Percentiles rank a stretch among this genome's conserved stretches.
Conservation (phyloP, 257 asterid species). For the Voacanga thouarsii region DNA sequence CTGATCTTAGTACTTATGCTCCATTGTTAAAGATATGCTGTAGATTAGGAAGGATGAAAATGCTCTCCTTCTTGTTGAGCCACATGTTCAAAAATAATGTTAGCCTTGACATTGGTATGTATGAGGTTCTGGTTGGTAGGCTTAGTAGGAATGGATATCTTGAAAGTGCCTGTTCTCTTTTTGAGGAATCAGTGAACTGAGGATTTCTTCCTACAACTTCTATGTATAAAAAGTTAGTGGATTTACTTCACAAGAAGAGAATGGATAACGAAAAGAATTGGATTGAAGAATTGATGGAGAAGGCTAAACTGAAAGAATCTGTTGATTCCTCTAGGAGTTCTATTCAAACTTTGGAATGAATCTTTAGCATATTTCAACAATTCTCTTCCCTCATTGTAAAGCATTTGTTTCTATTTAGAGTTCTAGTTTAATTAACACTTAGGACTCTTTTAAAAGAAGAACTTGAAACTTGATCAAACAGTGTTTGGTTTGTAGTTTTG, state of each 20-base stretch:
- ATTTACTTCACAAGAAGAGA: conserved; percentile 51
- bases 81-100: conserved; percentile 80
- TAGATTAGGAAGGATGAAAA: conserved; percentile 69
- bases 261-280: conserved; percentile 40
- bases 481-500: not conserved
- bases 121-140: conserved; percentile 55
- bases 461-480: not conserved
- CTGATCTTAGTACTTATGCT: conserved; percentile 56
- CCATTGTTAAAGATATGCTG: conserved; percentile 92
- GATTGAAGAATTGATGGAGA: conserved; percentile 52
- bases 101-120: conserved; percentile 63
- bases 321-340: conserved; percentile 1
- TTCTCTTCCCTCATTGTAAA: not conserved
- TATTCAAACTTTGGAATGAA: conserved; percentile 14
- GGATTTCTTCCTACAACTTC: conserved; percentile 62
- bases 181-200: conserved; percentile 59
- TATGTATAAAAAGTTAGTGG: conserved; percentile 40
- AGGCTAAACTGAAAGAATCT: conserved; percentile 31
- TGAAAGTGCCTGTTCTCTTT: conserved; percentile 56
- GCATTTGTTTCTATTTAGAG: not conserved
- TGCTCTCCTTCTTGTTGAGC: conserved; percentile 62
- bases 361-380: not conserved
- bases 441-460: too few relatives aligned
- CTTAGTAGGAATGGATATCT: conserved; percentile 50
- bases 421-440: not conserved